phyloP scores from a whole-genome alignment of 2,329 filamentous ascomycete genomes.

The Exophiala calicioides region DNA sequence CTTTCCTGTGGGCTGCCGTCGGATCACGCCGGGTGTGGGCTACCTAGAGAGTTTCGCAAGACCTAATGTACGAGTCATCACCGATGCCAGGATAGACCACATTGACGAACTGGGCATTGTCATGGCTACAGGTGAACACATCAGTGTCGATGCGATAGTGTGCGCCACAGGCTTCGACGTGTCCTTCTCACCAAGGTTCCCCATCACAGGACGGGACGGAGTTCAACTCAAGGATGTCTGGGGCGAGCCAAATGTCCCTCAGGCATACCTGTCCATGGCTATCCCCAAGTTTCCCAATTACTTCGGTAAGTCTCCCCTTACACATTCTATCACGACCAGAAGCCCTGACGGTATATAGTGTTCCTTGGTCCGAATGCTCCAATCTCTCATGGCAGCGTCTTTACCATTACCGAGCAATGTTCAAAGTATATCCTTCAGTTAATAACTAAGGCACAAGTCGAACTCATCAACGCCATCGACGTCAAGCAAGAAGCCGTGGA shows the following conservation, averaged over 20 bases:
- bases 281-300: slow-evolving; percentile 32
- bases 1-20: slow-evolving; percentile 32
- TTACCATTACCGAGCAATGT: slow-evolving; percentile 32
- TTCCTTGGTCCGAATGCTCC: slow-evolving; percentile 31
- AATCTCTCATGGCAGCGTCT: slow-evolving; percentile 32
- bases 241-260: slow-evolving; percentile 33
- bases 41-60: slow-evolving; percentile 34
- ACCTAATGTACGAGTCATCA: slow-evolving; percentile 29
- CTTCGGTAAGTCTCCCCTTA: slow-evolving; percentile 21
- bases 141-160: slow-evolving; percentile 31
- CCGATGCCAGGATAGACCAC: slow-evolving; percentile 25
- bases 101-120: slow-evolving; percentile 26
- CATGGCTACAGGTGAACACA: slow-evolving; percentile 33
- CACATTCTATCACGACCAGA: no score
- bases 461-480: slow-evolving; percentile 20
- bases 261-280: slow-evolving; percentile 24
- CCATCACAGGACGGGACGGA: slow-evolving; percentile 21
- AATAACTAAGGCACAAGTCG: slow-evolving; percentile 30
- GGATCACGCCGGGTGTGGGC: slow-evolving; percentile 35
- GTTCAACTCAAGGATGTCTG: slow-evolving; percentile 38
- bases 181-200: slow-evolving; percentile 33
- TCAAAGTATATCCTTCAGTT: slow-evolving; percentile 30
- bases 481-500: slow-evolving; percentile 30
- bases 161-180: slow-evolving; percentile 41
- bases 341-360: slow-evolving; percentile 15